Evolutionary conservation across 2,329 filamentous ascomycete species (phyloP).

Genomic region (Geoglossum cookeanum): DNA sequence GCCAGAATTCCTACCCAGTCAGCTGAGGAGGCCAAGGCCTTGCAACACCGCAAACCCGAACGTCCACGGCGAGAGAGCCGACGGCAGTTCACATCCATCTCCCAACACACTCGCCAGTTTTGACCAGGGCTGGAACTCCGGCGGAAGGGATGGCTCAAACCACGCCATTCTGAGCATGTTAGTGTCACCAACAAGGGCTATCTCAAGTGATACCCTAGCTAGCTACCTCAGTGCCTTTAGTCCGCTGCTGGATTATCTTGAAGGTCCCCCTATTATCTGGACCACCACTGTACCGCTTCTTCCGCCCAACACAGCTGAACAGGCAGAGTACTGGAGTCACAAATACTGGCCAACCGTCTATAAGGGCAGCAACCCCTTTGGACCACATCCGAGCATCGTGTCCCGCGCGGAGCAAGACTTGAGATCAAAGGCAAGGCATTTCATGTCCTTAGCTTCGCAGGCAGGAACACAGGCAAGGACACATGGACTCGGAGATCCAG

Average conservation of each 20-base stretch:
- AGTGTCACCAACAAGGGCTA: background rate
- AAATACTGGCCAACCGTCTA: constrained; percentile 75
- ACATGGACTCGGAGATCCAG: constrained; percentile 42
- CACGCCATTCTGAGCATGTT: background rate
- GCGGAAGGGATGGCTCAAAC: background rate
- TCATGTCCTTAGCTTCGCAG: constrained; percentile 46
- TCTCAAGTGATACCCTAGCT: background rate
- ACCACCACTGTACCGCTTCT: constrained; percentile 51
- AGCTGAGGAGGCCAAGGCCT: constrained; percentile 27
- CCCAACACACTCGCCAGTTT: constrained; percentile 17
- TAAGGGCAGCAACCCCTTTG: constrained; percentile 71
- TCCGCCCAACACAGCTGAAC: constrained; percentile 54
- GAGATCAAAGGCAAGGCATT: constrained; percentile 40
- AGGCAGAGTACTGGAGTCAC: constrained; percentile 54
- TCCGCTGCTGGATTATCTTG: background rate
- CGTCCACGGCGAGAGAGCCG: background rate
- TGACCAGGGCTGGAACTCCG: background rate
- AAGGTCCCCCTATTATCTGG: constrained; percentile 30
- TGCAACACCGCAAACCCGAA: constrained; percentile 11
- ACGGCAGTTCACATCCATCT: background rate
- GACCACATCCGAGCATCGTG: constrained; percentile 61
- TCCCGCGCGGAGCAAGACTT: constrained; percentile 51
- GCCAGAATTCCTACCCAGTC: constrained; percentile 44
- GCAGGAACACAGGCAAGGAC: constrained; percentile 40
- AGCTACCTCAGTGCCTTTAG: background rate